Conservation (phyloP, 176 grass and related monocot species). For the Poa annua region DNA sequence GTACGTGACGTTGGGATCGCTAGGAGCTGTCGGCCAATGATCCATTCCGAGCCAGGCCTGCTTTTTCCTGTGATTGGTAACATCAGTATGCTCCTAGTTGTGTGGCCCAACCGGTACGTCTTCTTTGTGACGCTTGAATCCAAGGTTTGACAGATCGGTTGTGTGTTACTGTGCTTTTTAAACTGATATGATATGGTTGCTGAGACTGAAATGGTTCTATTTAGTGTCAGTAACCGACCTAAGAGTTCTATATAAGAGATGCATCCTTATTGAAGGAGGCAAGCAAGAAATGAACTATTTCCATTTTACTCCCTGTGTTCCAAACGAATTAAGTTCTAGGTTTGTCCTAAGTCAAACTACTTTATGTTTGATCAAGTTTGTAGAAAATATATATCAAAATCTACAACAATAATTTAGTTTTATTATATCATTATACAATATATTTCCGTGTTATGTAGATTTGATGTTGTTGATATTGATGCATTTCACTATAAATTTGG, state of each 20-base stretch:
- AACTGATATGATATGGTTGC: slow-evolving; percentile 10
- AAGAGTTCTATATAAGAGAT: background rate
- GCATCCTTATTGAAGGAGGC: background rate
- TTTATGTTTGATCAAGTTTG: background rate
- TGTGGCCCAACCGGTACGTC: too few relatives aligned
- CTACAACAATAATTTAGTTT: background rate
- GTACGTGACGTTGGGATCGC: too few relatives aligned
- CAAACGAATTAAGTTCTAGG: background rate
- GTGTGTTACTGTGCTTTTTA: slow-evolving; percentile 26
- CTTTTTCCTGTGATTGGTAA: too few relatives aligned
- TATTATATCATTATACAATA: background rate
- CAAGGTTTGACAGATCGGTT: too few relatives aligned
- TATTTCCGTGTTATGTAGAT: background rate
- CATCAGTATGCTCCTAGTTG: too few relatives aligned
- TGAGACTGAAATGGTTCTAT: background rate
- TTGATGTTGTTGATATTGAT: background rate
- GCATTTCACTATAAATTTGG: background rate
- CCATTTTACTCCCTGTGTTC: background rate
- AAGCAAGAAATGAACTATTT: background rate
- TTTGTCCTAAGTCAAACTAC: background rate
- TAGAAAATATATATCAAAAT: slow-evolving; percentile 1
- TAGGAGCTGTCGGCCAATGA: too few relatives aligned
- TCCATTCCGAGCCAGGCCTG: too few relatives aligned
- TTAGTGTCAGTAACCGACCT: background rate
- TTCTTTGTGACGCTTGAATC: too few relatives aligned